Conservation (phyloP, 345 rosid species). For the Conringia planisiliqua region DNA sequence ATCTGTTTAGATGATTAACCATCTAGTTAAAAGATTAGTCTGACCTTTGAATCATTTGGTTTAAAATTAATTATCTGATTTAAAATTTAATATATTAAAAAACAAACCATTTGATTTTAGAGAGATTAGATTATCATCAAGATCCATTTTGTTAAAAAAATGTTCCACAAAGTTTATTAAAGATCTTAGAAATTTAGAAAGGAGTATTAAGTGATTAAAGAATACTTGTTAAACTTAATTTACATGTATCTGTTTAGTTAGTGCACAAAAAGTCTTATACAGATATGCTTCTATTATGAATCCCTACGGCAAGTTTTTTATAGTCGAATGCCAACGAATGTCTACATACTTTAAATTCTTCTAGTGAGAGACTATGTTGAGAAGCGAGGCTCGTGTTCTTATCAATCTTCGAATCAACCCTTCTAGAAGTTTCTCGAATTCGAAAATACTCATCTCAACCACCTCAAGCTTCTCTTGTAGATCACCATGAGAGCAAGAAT, state of each 20-base stretch:
- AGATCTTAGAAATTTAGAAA: too few relatives aligned
- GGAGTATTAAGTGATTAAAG: too few relatives aligned
- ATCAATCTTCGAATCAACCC: slow-evolving; percentile 53
- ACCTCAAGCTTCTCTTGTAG: slow-evolving; percentile 40
- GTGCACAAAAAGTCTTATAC: not conserved
- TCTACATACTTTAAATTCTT: not conserved
- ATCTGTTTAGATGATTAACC: too few relatives aligned
- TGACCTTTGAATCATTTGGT: too few relatives aligned
- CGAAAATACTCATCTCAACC: slow-evolving; percentile 42
- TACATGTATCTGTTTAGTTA: not conserved
- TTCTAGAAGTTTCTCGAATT: slow-evolving; percentile 53
- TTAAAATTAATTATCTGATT: too few relatives aligned
- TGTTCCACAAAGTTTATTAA: too few relatives aligned
- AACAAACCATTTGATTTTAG: too few relatives aligned
- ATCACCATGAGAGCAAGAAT: not conserved
- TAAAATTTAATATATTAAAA: too few relatives aligned
- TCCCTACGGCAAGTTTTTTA: not conserved
- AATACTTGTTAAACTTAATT: too few relatives aligned
- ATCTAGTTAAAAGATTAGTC: too few relatives aligned
- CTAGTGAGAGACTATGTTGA: slow-evolving; percentile 60
- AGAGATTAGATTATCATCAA: too few relatives aligned
- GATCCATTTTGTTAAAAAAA: too few relatives aligned
- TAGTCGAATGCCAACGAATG: not conserved
- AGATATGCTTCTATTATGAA: not conserved
- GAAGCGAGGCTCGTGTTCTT: slow-evolving; percentile 56